Evolutionary conservation across 1,139 yeast species (phyloP).

Genomic region (Taphrina communis): DNA sequence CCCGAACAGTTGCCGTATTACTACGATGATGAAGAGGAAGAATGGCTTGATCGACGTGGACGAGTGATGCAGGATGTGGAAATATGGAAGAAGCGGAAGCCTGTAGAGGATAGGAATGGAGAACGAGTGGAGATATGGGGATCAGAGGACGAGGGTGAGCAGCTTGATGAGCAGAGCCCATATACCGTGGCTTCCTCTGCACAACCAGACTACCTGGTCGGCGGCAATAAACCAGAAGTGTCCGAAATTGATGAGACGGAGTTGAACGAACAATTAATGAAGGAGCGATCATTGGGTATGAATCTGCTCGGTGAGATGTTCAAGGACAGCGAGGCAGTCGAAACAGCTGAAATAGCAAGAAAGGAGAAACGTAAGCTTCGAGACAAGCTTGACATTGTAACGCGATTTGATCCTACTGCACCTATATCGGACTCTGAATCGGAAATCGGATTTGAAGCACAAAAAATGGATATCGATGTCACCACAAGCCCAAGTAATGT

Average conservation of each 20-base stretch:
- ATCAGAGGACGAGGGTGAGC: conserved; percentile 13
- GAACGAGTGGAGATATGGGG: conserved; percentile 36
- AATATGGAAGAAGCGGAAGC: conserved; percentile 14
- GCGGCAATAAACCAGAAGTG: not conserved
- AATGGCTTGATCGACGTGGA: conserved; percentile 38
- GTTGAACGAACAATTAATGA: conserved; percentile 12
- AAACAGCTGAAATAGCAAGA: not conserved
- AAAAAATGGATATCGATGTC: not conserved
- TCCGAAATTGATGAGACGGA: conserved; percentile 9
- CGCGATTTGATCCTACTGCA: conserved; percentile 26
- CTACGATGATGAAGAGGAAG: conserved; percentile 36
- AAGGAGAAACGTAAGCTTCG: conserved; percentile 12
- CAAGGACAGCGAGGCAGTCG: conserved; percentile 13
- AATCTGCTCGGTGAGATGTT: conserved; percentile 37
- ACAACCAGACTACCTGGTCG: conserved; percentile 25
- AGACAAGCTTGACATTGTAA: conserved; percentile 16
- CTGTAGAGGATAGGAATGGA: conserved; percentile 8
- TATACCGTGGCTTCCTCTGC: conserved; percentile 36
- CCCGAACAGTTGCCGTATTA: conserved; percentile 28
- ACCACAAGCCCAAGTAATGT: not conserved
- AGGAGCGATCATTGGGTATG: conserved; percentile 19
- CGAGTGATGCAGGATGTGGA: conserved; percentile 34
- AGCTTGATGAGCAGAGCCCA: not conserved
- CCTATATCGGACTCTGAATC: conserved; percentile 56
- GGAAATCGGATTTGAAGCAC: conserved; percentile 57